phyloP scores from a whole-genome alignment of 83 land plant genomes.

The Diphasiastrum complanatum region DNA sequence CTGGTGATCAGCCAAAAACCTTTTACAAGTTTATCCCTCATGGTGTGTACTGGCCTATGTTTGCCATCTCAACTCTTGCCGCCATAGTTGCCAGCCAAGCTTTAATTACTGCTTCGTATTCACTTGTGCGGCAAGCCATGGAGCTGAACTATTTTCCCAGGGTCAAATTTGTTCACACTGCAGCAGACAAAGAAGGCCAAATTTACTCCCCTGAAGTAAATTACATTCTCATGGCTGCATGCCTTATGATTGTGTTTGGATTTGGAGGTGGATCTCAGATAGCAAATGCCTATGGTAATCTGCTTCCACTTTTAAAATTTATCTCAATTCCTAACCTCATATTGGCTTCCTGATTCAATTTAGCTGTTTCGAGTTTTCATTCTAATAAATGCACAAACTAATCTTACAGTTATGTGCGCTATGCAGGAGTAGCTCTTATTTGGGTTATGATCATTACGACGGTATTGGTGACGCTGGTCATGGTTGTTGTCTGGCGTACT shows the following conservation, averaged over 20 bases:
- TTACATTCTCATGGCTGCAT: slow-evolving; percentile 28
- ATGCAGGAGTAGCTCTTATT: slow-evolving; percentile 1
- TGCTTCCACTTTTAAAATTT: not conserved
- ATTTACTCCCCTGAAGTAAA: slow-evolving; percentile 39
- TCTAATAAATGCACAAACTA: too few relatives aligned
- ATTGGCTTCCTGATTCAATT: not conserved
- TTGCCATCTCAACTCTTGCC: slow-evolving; percentile 37
- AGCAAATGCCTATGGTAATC: slow-evolving; percentile 36
- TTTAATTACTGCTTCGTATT: slow-evolving; percentile 40
- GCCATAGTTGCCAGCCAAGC: slow-evolving; percentile 45
- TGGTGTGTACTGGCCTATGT: slow-evolving; percentile 45
- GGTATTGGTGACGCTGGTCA: not conserved
- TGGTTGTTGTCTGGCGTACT: slow-evolving; percentile 2
- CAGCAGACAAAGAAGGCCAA: slow-evolving; percentile 31
- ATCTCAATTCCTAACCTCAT: too few relatives aligned
- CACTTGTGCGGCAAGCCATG: slow-evolving; percentile 33
- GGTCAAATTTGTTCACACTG: slow-evolving; percentile 37
- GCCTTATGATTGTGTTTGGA: slow-evolving; percentile 18
- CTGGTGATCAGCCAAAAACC: slow-evolving; percentile 11
- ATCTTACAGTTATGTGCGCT: too few relatives aligned
- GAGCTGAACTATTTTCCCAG: slow-evolving; percentile 38
- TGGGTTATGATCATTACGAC: slow-evolving; percentile 1
- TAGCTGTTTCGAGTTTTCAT: too few relatives aligned
- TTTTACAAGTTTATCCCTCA: slow-evolving; percentile 31
- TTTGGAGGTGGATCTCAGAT: slow-evolving; percentile 27